phyloP scores from a whole-genome alignment of 2,329 filamentous ascomycete species.

The Alternaria hordeiaustralica region DNA sequence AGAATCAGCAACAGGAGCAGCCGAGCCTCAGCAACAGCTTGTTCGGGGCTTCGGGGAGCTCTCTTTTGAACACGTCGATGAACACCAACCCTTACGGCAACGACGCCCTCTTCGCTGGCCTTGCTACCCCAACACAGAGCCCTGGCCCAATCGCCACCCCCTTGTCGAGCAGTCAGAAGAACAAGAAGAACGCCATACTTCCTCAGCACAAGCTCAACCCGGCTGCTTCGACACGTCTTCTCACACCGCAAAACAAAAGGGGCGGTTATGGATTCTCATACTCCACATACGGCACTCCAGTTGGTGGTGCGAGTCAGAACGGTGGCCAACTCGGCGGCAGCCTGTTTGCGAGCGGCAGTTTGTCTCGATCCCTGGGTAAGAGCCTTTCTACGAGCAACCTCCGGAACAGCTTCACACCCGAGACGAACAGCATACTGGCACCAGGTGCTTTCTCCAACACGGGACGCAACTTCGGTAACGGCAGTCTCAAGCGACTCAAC shows the following conservation, averaged over 20 bases:
- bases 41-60: conserved; percentile 61
- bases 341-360: conserved; percentile 59
- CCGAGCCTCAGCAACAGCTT: conserved; percentile 52
- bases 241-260: conserved; percentile 78
- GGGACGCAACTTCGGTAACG: conserved; percentile 42
- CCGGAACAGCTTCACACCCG: conserved; percentile 78
- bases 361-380: conserved; percentile 77
- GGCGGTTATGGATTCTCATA: conserved; percentile 89
- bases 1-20: conserved; percentile 53
- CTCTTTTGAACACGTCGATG: conserved; percentile 57
- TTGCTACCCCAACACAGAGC: conserved; percentile 70
- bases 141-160: conserved; percentile 93
- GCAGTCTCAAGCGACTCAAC: conserved; percentile 84
- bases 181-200: conserved; percentile 78
- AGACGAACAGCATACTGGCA: conserved; percentile 84
- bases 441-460: conserved; percentile 83
- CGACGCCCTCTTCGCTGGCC: conserved; percentile 79
- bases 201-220: conserved; percentile 89
- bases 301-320: conserved; percentile 72
- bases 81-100: conserved; percentile 90
- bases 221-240: conserved; percentile 76
- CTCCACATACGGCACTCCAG: conserved; percentile 86
- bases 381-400: conserved; percentile 89
- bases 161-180: conserved; percentile 75
- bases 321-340: conserved; percentile 69